Percentiles rank a stretch among this genome's conserved stretches.
These are phyloP conservation scores for Cupressus sempervirens DNA, from an alignment of 75 land plant genomes.

Conservation along the genomic window DNA sequence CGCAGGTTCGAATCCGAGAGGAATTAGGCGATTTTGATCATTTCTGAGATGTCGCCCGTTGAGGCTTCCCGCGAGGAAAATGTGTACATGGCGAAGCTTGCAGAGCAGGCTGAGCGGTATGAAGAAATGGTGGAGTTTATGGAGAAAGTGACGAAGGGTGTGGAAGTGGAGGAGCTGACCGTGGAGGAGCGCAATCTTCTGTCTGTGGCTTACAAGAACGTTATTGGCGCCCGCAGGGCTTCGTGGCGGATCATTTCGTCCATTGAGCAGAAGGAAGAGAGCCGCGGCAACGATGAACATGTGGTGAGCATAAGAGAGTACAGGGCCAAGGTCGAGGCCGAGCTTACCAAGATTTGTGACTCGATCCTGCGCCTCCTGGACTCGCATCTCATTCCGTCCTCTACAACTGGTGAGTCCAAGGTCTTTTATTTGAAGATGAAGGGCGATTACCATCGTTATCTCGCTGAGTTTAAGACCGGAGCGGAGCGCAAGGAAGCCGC, in stretches of 20 bases:
- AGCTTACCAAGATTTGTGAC: slow-evolving; percentile 54
- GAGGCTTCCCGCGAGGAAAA: slow-evolving; percentile 29
- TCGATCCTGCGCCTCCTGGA: slow-evolving; percentile 56
- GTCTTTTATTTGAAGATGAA: slow-evolving; percentile 75
- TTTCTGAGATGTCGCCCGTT: not conserved
- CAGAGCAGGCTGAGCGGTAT: slow-evolving; percentile 44
- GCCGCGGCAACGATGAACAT: slow-evolving; percentile 62
- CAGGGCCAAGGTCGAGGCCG: slow-evolving; percentile 51
- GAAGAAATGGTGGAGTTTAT: slow-evolving; percentile 64
- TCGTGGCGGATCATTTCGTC: slow-evolving; percentile 53
- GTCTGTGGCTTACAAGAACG: slow-evolving; percentile 45
- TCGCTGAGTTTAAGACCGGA: slow-evolving; percentile 50
- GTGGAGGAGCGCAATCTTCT: slow-evolving; percentile 47
- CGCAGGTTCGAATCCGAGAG: not conserved
- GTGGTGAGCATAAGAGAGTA: slow-evolving; percentile 44
- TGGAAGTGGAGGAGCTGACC: slow-evolving; percentile 29
- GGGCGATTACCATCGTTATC: slow-evolving; percentile 61
- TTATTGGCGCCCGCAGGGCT: slow-evolving; percentile 41
- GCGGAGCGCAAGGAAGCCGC: slow-evolving; percentile 43
- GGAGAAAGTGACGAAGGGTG: slow-evolving; percentile 49
- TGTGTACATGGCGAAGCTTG: slow-evolving; percentile 54
- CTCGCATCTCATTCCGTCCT: slow-evolving; percentile 38
- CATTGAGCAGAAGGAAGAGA: slow-evolving; percentile 69
- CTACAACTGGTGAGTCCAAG: slow-evolving; percentile 47
- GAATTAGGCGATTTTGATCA: not conserved